These are phyloP conservation scores for Neurospora hispaniola DNA, from an alignment of 495 filamentous ascomycete genomes.

Conservation along the genomic window DNA sequence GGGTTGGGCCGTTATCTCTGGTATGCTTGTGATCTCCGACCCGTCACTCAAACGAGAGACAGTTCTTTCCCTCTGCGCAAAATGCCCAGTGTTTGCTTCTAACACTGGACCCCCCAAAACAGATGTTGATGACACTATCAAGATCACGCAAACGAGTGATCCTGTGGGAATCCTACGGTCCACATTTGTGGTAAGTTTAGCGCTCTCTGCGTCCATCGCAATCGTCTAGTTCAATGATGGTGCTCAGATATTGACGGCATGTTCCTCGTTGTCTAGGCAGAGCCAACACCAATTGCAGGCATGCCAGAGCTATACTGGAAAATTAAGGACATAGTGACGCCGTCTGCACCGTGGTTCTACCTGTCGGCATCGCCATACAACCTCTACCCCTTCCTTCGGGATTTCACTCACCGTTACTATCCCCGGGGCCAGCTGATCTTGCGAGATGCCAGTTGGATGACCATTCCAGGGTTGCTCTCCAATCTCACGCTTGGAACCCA, in stretches of 20 bases:
- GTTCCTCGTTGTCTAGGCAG: slow-evolving; percentile 11
- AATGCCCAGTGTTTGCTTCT: neutral
- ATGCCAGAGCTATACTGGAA: slow-evolving; percentile 77
- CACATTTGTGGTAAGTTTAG: slow-evolving; percentile 57
- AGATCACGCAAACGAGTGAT: slow-evolving; percentile 71
- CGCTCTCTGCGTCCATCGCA: neutral
- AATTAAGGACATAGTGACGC: slow-evolving; percentile 43
- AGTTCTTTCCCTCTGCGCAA: neutral
- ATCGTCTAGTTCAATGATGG: neutral
- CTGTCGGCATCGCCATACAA: slow-evolving; percentile 93
- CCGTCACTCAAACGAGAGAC: neutral
- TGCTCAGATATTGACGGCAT: neutral
- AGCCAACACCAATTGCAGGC: slow-evolving; percentile 56
- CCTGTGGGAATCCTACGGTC: slow-evolving; percentile 68
- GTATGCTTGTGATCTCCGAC: slow-evolving; percentile 22
- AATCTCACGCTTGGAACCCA: slow-evolving; percentile 73
- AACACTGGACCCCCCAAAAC: neutral
- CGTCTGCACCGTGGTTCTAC: slow-evolving; percentile 74
- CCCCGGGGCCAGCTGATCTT: slow-evolving; percentile 71
- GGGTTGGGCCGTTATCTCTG: slow-evolving; percentile 80
- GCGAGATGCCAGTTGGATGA: slow-evolving; percentile 81
- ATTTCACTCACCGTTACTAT: slow-evolving; percentile 60
- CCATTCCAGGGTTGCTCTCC: slow-evolving; percentile 65
- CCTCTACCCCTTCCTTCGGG: slow-evolving; percentile 76
- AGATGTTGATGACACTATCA: slow-evolving; percentile 96